Base-by-base conservation (phyloP, 2,329 filamentous ascomycete species). In the Diaporthe amygdali region DNA sequence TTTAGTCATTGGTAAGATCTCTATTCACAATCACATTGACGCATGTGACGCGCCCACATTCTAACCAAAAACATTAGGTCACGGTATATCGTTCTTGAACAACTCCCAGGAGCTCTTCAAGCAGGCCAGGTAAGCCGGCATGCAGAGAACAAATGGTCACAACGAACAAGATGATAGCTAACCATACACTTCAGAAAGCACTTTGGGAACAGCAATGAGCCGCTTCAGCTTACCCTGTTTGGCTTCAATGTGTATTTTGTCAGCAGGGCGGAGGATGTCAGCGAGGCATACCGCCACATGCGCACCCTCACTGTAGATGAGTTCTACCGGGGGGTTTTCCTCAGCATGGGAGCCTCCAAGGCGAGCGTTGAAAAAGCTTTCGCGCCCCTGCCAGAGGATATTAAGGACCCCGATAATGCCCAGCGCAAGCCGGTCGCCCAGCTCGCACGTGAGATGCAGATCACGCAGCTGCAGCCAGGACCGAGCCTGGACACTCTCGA, bases 221-320 rank as follows among this genome's bases (percentile, higher is more conserved):
- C 77, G 1, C 77, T 78, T 59, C 68, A 75, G 12, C 59, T 79
- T 7, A 76, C 75, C 1, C 67, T 69, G 30, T 72, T 74, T 37
- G 75, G 76, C 12, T 59, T 59, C 15, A 76, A 61, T 10, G 71
- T 76, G 22, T 78, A 78, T 59, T 70, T 79, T 47, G 64, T 78
- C 3, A 76, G 75, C 14, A 59, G 75, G 27, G 44, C 73, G 1
- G 72, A 76, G 49, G 67, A 78, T 34, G 68, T 72, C 6, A 72
- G 68, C 2, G 71, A 76, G 20, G 74, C 75, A 20, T 76, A 78
- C 73, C 44, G 44, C 7, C 6, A 46, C 20, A 46, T 22, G 44
- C 44, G 44, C 7, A 46, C 44, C 6, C 44, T 46, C 20, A 46
- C 17, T 7, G 44, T n/a, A 0, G 44, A 46, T 8, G 44, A 46